Conservation (phyloP, 1,284 basidiomycete genomes). For the Irpex sp. region DNA sequence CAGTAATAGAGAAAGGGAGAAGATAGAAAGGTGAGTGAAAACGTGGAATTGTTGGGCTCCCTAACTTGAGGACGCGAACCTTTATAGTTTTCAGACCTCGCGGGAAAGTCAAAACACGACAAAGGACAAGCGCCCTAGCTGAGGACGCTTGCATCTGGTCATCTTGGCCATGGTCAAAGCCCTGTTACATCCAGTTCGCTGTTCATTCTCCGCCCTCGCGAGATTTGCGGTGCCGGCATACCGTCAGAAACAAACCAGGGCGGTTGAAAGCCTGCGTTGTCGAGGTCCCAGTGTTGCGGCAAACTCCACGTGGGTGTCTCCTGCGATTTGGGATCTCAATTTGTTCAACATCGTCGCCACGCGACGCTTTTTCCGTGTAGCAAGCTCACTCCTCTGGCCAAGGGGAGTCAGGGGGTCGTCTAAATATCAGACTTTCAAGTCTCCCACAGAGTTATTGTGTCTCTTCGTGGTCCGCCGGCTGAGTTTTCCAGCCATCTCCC, state of each 20-base stretch:
- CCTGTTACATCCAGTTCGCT: not conserved
- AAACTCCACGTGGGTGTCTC: not conserved
- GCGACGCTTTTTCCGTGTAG: not conserved
- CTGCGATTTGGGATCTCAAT: not conserved
- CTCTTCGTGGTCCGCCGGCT: not conserved
- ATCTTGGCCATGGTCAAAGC: not conserved
- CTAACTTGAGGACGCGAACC: conserved; percentile 1
- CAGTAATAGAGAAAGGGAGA: not conserved
- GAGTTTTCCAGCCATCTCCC: not conserved
- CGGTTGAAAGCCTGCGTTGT: not conserved
- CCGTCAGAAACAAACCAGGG: conserved; percentile 1
- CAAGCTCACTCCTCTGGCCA: not conserved
- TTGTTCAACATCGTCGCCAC: conserved; percentile 2
- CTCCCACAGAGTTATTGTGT: not conserved
- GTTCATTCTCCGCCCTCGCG: conserved; percentile 6
- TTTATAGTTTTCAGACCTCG: not conserved
- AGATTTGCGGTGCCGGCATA: conserved; percentile 13
- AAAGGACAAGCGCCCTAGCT: not conserved
- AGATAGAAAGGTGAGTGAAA: not conserved
- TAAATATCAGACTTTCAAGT: not conserved
- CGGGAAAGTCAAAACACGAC: not conserved
- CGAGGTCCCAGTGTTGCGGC: not conserved
- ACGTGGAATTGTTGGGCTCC: not conserved
- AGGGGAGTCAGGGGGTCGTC: not conserved
- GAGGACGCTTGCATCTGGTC: not conserved